A percentile compares a stretch with the other conserved stretches of the same genome.
These are phyloP conservation scores for Neurospora africana DNA, from an alignment of 495 filamentous ascomycete genomes.

Conservation along the genomic window DNA sequence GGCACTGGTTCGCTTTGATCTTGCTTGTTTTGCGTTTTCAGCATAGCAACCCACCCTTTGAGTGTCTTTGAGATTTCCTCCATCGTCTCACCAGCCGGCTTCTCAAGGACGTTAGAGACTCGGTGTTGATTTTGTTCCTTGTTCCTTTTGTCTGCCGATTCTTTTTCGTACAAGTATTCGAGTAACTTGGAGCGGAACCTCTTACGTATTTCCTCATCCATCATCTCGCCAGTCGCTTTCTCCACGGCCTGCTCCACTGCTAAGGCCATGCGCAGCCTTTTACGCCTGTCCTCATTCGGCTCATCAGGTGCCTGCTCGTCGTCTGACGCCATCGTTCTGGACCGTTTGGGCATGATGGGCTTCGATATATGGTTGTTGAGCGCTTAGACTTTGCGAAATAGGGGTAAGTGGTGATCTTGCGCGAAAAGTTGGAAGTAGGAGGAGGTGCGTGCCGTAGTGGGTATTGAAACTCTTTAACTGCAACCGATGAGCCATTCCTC, in stretches of 20 bases:
- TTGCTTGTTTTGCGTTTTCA: background rate
- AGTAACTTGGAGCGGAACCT: background rate
- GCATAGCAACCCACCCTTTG: background rate
- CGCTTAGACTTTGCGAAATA: background rate
- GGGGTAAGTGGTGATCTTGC: background rate
- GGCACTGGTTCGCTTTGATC: background rate
- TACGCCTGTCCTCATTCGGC: background rate
- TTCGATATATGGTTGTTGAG: background rate
- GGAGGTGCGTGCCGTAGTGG: background rate
- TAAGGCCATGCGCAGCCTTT: background rate
- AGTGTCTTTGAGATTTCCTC: background rate
- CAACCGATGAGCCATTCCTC: background rate
- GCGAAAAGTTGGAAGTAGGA: background rate
- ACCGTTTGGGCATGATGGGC: background rate
- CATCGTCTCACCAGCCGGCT: background rate
- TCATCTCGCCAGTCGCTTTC: background rate
- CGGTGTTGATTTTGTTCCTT: background rate
- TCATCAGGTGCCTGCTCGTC: background rate
- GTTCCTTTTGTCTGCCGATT: background rate
- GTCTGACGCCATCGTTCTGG: background rate
- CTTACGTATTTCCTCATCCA: background rate
- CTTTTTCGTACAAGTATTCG: background rate
- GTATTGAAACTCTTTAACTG: background rate
- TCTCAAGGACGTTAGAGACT: background rate
- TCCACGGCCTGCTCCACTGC: background rate